Percentiles rank a stretch among this genome's conserved stretches.
These are phyloP conservation scores for Elaeis oleifera DNA, from an alignment of 202 grass and related monocot species.

Conservation along the genomic window DNA sequence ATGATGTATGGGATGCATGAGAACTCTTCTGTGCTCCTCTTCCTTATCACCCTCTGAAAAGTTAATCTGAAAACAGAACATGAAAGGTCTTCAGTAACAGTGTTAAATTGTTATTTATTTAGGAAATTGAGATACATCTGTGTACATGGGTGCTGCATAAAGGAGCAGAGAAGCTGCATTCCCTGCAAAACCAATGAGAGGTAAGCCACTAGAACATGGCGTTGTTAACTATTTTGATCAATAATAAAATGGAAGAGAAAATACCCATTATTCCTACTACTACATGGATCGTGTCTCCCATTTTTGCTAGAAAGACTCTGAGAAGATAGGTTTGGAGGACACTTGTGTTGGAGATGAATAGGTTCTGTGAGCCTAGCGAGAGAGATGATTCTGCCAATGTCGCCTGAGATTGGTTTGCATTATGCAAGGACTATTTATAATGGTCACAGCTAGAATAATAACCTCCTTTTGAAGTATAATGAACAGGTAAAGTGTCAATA, in stretches of 20 bases:
- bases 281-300: conserved; percentile 9
- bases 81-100: not conserved
- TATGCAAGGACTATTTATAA: too few species aligned
- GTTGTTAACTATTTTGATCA: not conserved
- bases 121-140: not conserved
- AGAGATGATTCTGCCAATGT: too few species aligned
- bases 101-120: too few species aligned
- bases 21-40: conserved; percentile 42
- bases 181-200: conserved; percentile 32
- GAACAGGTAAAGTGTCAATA: too few species aligned
- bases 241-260: not conserved
- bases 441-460: too few species aligned
- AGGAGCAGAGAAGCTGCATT: conserved; percentile 43
- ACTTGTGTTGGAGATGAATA: too few species aligned
- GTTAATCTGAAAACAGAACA: conserved; percentile 39
- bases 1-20: conserved; percentile 47
- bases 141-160: conserved; percentile 50
- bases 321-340: not conserved
- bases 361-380: too few species aligned
- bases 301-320: not conserved
- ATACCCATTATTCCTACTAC: conserved; percentile 42
- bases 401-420: too few species aligned
- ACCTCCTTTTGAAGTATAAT: too few species aligned
- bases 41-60: conserved; percentile 47
- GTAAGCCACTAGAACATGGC: not conserved